These are phyloP conservation scores for Hyphodiscus sp. DNA, from an alignment of 2,329 filamentous ascomycete species.

Conservation along the genomic window DNA sequence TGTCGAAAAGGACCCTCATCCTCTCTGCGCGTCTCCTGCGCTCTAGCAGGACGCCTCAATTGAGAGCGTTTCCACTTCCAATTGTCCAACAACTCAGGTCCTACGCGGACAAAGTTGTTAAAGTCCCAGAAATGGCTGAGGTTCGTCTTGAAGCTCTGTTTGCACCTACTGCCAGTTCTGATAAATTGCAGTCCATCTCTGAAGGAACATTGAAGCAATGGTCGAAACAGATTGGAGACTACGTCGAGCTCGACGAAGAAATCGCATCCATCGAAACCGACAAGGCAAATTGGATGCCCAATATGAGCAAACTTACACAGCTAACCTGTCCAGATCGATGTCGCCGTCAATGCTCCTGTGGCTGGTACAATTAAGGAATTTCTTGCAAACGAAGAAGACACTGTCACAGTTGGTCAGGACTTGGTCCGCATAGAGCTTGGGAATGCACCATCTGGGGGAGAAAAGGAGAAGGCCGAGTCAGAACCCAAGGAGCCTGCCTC, in stretches of 20 bases:
- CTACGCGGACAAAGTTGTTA: slow-evolving; percentile 77
- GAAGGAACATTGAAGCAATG: slow-evolving; percentile 97
- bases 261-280: slow-evolving; percentile 98
- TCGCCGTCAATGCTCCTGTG: slow-evolving; percentile 89
- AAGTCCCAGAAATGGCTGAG: slow-evolving; percentile 97
- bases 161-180: too few species aligned
- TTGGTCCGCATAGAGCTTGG: slow-evolving; percentile 81
- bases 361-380: slow-evolving; percentile 89
- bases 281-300: slow-evolving; percentile 56
- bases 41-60: slow-evolving; percentile 21
- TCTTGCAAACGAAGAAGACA: slow-evolving; percentile 88
- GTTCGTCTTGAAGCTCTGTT: too few species aligned
- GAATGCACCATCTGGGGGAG: slow-evolving; percentile 50
- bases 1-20: slow-evolving; percentile 27
- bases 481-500: slow-evolving; percentile 55
- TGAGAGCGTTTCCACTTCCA: slow-evolving; percentile 36
- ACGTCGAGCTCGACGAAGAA: slow-evolving; percentile 92
- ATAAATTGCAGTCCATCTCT: slow-evolving; percentile 62
- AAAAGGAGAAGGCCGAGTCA: slow-evolving; percentile 41
- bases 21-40: slow-evolving; percentile 29
- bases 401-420: slow-evolving; percentile 89
- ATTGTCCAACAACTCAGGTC: slow-evolving; percentile 48
- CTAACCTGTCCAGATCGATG: slow-evolving; percentile 65
- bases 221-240: slow-evolving; percentile 86
- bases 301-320: background rate